Evolutionary conservation across 129 eudicot species (phyloP), one percentile per base, ranked within the genome.

Genomic region (Helianthus annuus): DNA sequence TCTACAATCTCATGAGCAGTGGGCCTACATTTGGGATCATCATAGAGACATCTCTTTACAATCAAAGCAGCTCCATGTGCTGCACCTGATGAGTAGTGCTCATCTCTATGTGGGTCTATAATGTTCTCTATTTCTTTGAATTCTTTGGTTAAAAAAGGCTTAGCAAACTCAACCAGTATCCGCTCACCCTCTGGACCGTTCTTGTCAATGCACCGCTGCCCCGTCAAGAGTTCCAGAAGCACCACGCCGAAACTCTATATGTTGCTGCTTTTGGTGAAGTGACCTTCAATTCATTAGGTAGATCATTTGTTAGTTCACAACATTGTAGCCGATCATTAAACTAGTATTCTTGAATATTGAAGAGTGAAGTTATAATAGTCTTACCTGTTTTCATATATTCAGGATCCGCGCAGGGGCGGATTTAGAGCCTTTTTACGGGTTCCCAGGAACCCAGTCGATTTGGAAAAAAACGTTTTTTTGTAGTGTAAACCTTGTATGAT

Each of bases 151-250:
- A 49, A 49, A n/a, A 11, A 49, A 49, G 55, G 19, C 14, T 49
- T 49, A 49, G 55, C 55, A 49, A 49, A 12, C 54, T 49, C 55
- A 14, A 49, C 55, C 55, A 49, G 55, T 49, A 49, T 49, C 1
- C 55, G 19, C 55, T 49, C 55, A 12, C 55, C 55, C 17, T 49
- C 55, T 49, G 55, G 55, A n/a, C 55, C 19, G 55, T 49, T 49
- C 55, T 49, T 49, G 55, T 49, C 55, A 13, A 49, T 14, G 7
- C 55, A 49, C 1, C 55, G 55, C 6, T 49, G 55, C 17, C 55
- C 55, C n/a, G 19, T 49, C 55, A 49, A 49, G 17, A 49, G 17
- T 49, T 49, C 55, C 2, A 49, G 0, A 14, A 49, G 55, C 3
- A 49, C 55, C 19, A 49, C 55, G 2, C 55, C 55, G 55, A 49